Conservation (phyloP, 371 early-diverging fungal genomes). For the Lichtheimia ornata region DNA sequence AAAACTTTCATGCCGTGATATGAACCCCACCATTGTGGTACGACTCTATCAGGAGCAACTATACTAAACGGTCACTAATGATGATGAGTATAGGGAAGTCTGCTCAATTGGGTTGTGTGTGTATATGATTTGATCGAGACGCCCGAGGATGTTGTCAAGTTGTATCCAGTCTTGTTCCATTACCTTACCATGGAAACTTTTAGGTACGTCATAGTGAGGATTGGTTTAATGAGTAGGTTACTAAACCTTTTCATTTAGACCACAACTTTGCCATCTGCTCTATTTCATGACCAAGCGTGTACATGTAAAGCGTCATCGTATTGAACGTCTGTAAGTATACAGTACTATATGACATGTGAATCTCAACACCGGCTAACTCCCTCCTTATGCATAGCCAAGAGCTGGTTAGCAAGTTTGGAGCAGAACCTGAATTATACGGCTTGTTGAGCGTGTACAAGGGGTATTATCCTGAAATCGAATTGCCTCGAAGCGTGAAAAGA, state of each 20-base stretch:
- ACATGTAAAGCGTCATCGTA: conserved; percentile 51
- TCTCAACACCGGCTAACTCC: not conserved
- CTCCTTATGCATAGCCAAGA: conserved; percentile 29
- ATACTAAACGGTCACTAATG: not conserved
- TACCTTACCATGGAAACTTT: conserved; percentile 38
- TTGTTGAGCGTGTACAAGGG: conserved; percentile 43
- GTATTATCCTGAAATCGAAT: conserved; percentile 35
- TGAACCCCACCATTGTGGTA: conserved; percentile 28
- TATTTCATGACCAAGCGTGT: conserved; percentile 51
- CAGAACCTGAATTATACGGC: conserved; percentile 41
- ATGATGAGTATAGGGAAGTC: conserved; percentile 25
- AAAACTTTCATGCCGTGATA: conserved; percentile 27
- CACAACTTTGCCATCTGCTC: conserved; percentile 52
- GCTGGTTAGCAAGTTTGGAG: conserved; percentile 29
- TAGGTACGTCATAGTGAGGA: conserved; percentile 24
- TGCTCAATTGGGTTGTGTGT: conserved; percentile 51
- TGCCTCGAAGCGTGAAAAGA: conserved; percentile 20
- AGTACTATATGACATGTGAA: not conserved
- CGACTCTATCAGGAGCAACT: not conserved
- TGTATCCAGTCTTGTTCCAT: conserved; percentile 53
- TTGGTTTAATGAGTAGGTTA: not conserved
- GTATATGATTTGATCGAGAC: conserved; percentile 51
- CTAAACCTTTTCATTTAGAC: conserved; percentile 22
- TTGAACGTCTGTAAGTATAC: conserved; percentile 45
- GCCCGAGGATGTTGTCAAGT: conserved; percentile 32